Evolutionary conservation across 129 eudicot species (phyloP), one percentile per base, ranked within the genome.

Genomic region (Cynara cardunculus): DNA sequence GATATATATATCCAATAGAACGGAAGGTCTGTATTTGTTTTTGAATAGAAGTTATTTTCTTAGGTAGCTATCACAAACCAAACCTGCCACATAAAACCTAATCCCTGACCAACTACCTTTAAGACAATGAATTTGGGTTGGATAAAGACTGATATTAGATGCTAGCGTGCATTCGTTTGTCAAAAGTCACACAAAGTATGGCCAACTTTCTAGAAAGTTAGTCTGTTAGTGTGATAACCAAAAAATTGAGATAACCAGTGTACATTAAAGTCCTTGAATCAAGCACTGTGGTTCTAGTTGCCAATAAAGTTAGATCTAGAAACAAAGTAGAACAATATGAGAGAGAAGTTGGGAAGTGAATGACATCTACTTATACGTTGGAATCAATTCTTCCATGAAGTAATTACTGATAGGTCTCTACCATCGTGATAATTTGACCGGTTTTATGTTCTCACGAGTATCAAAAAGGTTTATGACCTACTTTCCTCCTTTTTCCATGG

Each of bases 1-100:
- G 41, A 6, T 30, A 32, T 34, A 34, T 34, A 34, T 34, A 34
- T 34, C 46, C 46, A 37, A 37, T 35, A 35, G 41, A 35, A 1
- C 10, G 2, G 27, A 53, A 49, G n/a, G 21, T 74, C 41, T 6
- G 41, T 3, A 9, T 11, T 39, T 39, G 46, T 39, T 8, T 13
- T 39, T 39, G 46, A 39, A 39, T 39, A 39, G 46, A 39, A 11
- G 46, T 8, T 39, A 10, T 28, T 75, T 56, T 12, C 11, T 27
- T 53, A 56, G 32, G 75, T 30, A 79, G 77, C 71, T 19, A 22
- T 26, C 6, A 32, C 59, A 79, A 34, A 77, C 37, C 41, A n/a
- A n/a, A n/a, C n/a, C n/a, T n/a, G n/a, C n/a, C n/a, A n/a, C n/a
- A n/a, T n/a, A n/a, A n/a, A n/a, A n/a, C n/a, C n/a, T 26, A 64